Evolutionary conservation across 176 grass and related monocot species (phyloP).

Genomic region (Cocos nucifera): DNA sequence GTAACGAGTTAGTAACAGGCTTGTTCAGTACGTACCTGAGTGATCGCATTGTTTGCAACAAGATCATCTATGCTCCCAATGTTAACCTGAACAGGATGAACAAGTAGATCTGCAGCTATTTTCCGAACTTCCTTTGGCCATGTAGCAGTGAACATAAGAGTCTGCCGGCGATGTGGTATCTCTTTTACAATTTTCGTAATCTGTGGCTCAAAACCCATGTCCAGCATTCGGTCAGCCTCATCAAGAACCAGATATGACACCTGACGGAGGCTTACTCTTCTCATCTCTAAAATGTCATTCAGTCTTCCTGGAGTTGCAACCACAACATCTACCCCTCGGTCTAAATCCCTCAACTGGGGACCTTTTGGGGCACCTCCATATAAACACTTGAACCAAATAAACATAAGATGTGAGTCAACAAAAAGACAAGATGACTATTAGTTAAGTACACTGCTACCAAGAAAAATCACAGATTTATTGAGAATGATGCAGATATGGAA

Average conservation of each 20-base stretch:
- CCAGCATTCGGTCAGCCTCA: slow-evolving; percentile 80
- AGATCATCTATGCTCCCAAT: slow-evolving; percentile 92
- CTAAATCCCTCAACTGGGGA: slow-evolving; percentile 81
- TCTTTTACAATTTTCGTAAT: slow-evolving; percentile 90
- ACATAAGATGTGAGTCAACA: slow-evolving; percentile 5
- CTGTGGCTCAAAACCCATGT: slow-evolving; percentile 93
- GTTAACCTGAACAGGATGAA: slow-evolving; percentile 87
- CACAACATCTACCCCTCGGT: slow-evolving; percentile 92
- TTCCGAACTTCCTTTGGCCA: slow-evolving; percentile 94
- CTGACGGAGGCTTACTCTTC: slow-evolving; percentile 58
- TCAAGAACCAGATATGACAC: slow-evolving; percentile 77
- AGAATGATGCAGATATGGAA: no score
- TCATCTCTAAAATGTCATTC: slow-evolving; percentile 94
- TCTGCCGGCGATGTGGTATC: slow-evolving; percentile 68
- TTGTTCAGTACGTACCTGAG: slow-evolving; percentile 42
- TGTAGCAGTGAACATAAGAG: slow-evolving; percentile 99
- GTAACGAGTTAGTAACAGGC: background rate
- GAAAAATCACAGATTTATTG: no score
- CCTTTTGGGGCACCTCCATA: slow-evolving; percentile 98
- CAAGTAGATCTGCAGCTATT: slow-evolving; percentile 88
- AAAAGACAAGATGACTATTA: slow-evolving; percentile 1
- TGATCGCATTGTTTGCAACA: slow-evolving; percentile 94
- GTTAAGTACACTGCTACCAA: no score
- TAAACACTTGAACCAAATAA: slow-evolving; percentile 45
- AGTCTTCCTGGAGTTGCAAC: slow-evolving; percentile 97